These are phyloP conservation scores for Biscutella auriculata DNA, from an alignment of 441 rosid species.

Conservation along the genomic window DNA sequence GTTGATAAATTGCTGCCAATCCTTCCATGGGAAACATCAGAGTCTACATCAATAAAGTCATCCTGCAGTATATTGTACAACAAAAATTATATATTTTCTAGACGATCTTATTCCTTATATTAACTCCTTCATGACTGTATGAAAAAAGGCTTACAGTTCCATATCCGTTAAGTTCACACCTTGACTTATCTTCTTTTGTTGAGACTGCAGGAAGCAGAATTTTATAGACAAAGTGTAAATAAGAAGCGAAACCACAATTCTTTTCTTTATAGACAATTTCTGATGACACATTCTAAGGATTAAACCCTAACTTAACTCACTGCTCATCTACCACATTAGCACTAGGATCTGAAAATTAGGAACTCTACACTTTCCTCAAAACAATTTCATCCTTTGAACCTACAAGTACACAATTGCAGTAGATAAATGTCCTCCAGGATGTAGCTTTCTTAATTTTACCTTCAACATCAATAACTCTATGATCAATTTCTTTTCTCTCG, in stretches of 20 bases:
- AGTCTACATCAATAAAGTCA: conserved; percentile 22
- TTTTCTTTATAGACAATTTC: conserved; percentile 10
- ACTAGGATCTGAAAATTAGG: conserved; percentile 8
- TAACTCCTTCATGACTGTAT: not conserved
- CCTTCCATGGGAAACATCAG: conserved; percentile 23
- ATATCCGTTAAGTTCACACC: conserved; percentile 7
- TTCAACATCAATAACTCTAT: conserved; percentile 1
- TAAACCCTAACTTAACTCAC: not conserved
- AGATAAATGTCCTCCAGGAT: not conserved
- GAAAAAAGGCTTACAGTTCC: conserved; percentile 10
- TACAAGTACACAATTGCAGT: too few species aligned
- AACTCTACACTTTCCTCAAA: conserved; percentile 2
- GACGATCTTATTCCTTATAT: not conserved
- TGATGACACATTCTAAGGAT: not conserved
- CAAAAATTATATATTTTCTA: not conserved
- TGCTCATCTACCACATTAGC: not conserved
- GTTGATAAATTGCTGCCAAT: conserved; percentile 17
- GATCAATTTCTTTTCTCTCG: too few species aligned
- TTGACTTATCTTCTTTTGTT: conserved; percentile 3
- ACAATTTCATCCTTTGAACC: conserved; percentile 1
- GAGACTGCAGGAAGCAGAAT: not conserved
- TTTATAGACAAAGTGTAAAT: too few species aligned
- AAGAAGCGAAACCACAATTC: conserved; percentile 9
- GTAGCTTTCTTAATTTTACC: conserved; percentile 1
- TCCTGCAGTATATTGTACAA: conserved; percentile 28